Evolutionary conservation across 2,329 filamentous ascomycete genomes (phyloP), one percentile per base, ranked within the genome.

Genomic region (Blumeria hordei): DNA sequence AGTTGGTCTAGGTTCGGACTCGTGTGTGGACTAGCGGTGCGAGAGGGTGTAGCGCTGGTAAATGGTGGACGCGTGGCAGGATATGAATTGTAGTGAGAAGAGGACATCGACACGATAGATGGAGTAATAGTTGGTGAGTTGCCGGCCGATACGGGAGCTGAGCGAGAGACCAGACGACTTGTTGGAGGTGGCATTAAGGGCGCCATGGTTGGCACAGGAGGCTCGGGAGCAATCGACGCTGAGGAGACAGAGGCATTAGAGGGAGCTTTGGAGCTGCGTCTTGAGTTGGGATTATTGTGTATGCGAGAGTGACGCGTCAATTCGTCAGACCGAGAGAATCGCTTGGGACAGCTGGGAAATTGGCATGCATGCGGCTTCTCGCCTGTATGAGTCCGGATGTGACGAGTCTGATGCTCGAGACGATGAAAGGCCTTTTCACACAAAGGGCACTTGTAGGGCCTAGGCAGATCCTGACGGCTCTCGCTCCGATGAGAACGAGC

Each of bases 381-480:
- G 64, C 90, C 92, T 0, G 90, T 98, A 70, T 98, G 90, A 6
- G 92, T 96, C 64, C 90, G 81, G 66, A 96, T 96, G 70, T 98
- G 90, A 63, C 81, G 58, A 70, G 57, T 60, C 57, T 60, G 58
- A 54, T 59, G 58, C 28, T 59, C 58, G 44, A 98, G 76, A 59
- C 92, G 87, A 74, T 96, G 92, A 72, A 98, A 98, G 58, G 92
- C 90, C 76, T 95, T 94, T 65, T 95, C 90, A 73, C 92, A 98
- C 59, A 98, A 78, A 58, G 90, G 88, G 69, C 90, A 98, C 74
- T 96, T 96, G 80, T 98, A 98, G 0, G 90, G 90, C 56, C 92
- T 82, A 57, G 92, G 92, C 55, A 96, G 78, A 69, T 96, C 90
- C 57, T 62, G 64, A 59, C 62, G 60, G 70, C 74, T 62, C 14